Evolutionary conservation across 169 alveolate species (phyloP).

Genomic region (Plasmodium inui): DNA sequence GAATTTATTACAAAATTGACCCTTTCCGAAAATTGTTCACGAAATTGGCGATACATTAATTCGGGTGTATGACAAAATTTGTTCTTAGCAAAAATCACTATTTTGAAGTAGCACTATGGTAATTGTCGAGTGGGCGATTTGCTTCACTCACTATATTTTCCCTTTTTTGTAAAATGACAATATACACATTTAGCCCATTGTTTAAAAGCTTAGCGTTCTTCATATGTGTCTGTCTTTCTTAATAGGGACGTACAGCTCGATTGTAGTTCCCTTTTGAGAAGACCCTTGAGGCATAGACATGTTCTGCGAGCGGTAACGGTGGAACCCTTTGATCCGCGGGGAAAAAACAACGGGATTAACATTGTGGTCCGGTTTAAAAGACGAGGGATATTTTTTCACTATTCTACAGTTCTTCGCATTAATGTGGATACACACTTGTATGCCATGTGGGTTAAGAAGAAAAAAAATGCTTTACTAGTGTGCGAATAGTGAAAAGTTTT

Average conservation of each 20-base stretch:
- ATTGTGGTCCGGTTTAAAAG: not conserved
- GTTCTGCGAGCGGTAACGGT: not conserved
- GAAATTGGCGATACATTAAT: not conserved
- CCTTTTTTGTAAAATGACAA: not conserved
- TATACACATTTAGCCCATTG: not conserved
- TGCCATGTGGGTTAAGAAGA: not conserved
- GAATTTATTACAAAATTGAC: not conserved
- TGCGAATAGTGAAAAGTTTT: not conserved
- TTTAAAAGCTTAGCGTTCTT: not conserved
- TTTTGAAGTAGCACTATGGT: not conserved
- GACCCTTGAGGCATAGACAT: conserved; percentile 2
- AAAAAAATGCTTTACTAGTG: not conserved
- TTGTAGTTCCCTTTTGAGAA: not conserved
- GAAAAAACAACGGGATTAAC: not conserved
- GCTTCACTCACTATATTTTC: not conserved
- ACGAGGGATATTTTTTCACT: not conserved
- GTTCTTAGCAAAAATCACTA: not conserved
- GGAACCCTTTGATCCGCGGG: not conserved
- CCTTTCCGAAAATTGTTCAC: not conserved
- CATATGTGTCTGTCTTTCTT: not conserved
- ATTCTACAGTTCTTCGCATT: not conserved
- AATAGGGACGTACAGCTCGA: not conserved
- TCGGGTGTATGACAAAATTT: not conserved
- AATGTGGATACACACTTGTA: not conserved
- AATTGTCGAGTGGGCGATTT: not conserved